These are phyloP conservation scores for Trypanosoma melophagium DNA, from an alignment of 208 protist genomes.

Conservation along the genomic window DNA sequence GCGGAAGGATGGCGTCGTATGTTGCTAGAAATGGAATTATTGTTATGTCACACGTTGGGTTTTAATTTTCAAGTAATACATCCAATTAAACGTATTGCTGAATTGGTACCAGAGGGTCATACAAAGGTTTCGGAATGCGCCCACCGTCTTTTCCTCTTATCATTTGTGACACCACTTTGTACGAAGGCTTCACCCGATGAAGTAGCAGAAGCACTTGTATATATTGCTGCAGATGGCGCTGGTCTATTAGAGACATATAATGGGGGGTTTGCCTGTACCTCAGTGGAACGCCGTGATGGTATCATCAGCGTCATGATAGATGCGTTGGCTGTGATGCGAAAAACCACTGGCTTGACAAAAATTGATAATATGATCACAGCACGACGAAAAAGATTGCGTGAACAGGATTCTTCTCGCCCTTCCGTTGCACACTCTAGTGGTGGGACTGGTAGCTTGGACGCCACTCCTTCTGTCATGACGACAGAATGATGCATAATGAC, in stretches of 20 bases:
- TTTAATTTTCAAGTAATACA: conserved; percentile 85
- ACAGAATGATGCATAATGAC: conserved; percentile 10
- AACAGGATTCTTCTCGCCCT: conserved; percentile 20
- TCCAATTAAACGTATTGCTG: conserved; percentile 44
- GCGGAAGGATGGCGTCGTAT: conserved; percentile 57
- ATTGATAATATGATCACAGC: conserved; percentile 68
- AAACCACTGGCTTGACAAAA: conserved; percentile 53
- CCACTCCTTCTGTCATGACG: conserved; percentile 18
- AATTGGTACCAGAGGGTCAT: conserved; percentile 32
- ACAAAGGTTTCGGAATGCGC: conserved; percentile 42
- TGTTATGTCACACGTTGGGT: conserved; percentile 67
- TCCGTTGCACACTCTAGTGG: conserved; percentile 25
- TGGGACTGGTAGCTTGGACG: conserved; percentile 19
- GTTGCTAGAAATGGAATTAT: conserved; percentile 72
- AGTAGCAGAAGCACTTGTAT: conserved; percentile 54
- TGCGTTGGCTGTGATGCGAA: conserved; percentile 71
- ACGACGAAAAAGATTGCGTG: conserved; percentile 51
- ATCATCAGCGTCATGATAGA: conserved; percentile 77
- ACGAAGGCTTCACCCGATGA: conserved; percentile 38
- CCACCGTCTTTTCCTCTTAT: conserved; percentile 64
- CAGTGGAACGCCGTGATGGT: conserved; percentile 42
- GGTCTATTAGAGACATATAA: conserved; percentile 30
- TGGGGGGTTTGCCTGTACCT: conserved; percentile 19
- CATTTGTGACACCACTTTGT: conserved; percentile 73
- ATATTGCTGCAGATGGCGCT: conserved; percentile 41